These are phyloP conservation scores for Zygoascus hellenicus DNA, from an alignment of 1,139 yeast genomes.

Conservation along the genomic window DNA sequence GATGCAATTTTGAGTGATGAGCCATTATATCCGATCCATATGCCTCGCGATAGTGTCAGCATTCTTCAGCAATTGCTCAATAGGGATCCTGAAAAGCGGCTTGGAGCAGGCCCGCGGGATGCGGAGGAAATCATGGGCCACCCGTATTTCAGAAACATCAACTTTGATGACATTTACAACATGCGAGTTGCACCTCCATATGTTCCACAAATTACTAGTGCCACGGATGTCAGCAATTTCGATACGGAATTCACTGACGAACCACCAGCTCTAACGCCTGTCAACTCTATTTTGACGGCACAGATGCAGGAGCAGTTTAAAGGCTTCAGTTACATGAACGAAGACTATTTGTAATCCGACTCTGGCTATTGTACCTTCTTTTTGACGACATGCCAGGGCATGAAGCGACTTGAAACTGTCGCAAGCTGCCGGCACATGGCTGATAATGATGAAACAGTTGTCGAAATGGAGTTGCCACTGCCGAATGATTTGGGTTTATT, in stretches of 20 bases:
- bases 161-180: conserved; percentile 78
- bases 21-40: conserved; percentile 94
- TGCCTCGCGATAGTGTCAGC: conserved; percentile 96
- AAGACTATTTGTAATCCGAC: conserved; percentile 35
- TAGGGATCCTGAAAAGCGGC: conserved; percentile 75
- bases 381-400: no score
- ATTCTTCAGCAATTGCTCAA: conserved; percentile 85
- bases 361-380: neutral
- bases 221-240: conserved; percentile 88
- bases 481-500: no score
- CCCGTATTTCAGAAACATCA: conserved; percentile 83
- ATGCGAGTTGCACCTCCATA: conserved; percentile 65
- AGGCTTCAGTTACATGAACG: conserved; percentile 88
- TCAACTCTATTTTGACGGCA: conserved; percentile 78
- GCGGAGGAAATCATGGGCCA: conserved; percentile 94
- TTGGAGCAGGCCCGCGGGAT: conserved; percentile 83
- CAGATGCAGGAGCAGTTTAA: conserved; percentile 94
- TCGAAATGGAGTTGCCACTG: no score
- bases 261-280: conserved; percentile 92
- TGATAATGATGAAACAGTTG: no score
- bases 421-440: no score
- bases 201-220: conserved; percentile 72
- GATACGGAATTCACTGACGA: conserved; percentile 94
- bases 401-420: no score
- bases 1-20: conserved; percentile 97